phyloP scores from a whole-genome alignment of 306 rosid species.

The Cucumis melo region DNA sequence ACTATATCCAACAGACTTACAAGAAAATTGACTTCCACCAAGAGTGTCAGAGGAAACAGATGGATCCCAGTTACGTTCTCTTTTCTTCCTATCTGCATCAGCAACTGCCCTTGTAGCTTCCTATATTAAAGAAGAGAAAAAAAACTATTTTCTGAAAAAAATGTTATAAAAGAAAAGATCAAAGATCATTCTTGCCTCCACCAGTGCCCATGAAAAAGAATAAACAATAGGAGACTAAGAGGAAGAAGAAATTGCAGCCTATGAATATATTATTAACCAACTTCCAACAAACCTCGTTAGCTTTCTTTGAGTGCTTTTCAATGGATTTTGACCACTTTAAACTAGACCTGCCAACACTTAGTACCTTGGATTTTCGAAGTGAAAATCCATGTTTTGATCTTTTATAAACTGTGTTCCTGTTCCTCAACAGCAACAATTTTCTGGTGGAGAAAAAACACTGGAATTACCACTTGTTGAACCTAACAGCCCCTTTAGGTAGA shows the following conservation, averaged over 20 bases:
- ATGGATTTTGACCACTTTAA: conserved; percentile 98
- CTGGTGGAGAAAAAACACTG: conserved; percentile 32
- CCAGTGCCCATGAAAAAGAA: background rate
- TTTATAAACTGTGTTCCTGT: conserved; percentile 77
- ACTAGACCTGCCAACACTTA: conserved; percentile 92
- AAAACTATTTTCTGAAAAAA: background rate
- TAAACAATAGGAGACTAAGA: background rate
- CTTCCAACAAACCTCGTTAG: conserved; percentile 68
- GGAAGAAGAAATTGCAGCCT: background rate
- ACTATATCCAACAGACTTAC: conserved; percentile 22
- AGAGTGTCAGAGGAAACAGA: conserved; percentile 31
- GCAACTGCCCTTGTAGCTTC: conserved; percentile 97
- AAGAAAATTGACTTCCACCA: conserved; percentile 46
- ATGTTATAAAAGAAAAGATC: background rate
- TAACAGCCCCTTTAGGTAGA: background rate
- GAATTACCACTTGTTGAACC: conserved; percentile 13
- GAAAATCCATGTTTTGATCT: conserved; percentile 82
- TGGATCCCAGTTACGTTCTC: conserved; percentile 48
- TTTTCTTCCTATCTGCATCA: conserved; percentile 79
- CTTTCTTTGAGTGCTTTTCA: conserved; percentile 78
- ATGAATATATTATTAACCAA: background rate
- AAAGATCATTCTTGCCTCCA: background rate
- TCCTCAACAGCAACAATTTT: conserved; percentile 67
- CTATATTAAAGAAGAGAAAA: conserved; percentile 19
- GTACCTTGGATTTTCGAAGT: conserved; percentile 78